Evolutionary conservation across 169 alveolate species (phyloP), one percentile per base, ranked within the genome.

Genomic region (Eimeria sp.): DNA sequence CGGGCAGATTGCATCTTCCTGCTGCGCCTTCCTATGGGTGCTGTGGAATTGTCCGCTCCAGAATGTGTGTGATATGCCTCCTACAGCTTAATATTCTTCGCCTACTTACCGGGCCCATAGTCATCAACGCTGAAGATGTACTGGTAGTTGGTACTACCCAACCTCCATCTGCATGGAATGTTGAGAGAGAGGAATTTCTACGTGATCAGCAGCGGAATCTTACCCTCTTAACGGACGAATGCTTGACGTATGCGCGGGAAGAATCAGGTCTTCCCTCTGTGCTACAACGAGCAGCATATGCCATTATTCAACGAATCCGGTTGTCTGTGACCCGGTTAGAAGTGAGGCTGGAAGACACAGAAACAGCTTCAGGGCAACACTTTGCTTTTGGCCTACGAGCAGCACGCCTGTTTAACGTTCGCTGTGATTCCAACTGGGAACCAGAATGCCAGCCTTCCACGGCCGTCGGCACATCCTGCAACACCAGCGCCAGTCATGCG

Each of bases 171-270:
- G 92, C 61, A 27, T 92, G 96, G 96, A 80, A 67, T 61, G 96
- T 80, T 61, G 96, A 92, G 72, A 58, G 82, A 43, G 96, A 92
- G 67, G 87, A 92, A 30, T 49, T 25, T n/a, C 45, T 76, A 78
- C 89, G 96, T 45, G 89, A 65, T n/a, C 82, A 92, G 49, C 76
- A 58, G 27, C 89, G 89, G 30, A 75, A 63, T 30, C 72, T 92
- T 45, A 75, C 86, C 4, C 92, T 92, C 49, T 70, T 92, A n/a
- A 76, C 96, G 58, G 96, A 92, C 67, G 96, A 92, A 63, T 92
- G 96, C 47, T 75, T 92, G 75, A 92, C 96, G 30, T 92, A 76
- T 92, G 92, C 89, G 43, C 96, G 96, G 47, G 92, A 78, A 65
- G 91, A 87, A 87, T 87, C 93, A 6, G 93, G 93, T 63, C 93